phyloP scores from a whole-genome alignment of 352 stramenopile genomes.

The Phytophthora sp. region DNA sequence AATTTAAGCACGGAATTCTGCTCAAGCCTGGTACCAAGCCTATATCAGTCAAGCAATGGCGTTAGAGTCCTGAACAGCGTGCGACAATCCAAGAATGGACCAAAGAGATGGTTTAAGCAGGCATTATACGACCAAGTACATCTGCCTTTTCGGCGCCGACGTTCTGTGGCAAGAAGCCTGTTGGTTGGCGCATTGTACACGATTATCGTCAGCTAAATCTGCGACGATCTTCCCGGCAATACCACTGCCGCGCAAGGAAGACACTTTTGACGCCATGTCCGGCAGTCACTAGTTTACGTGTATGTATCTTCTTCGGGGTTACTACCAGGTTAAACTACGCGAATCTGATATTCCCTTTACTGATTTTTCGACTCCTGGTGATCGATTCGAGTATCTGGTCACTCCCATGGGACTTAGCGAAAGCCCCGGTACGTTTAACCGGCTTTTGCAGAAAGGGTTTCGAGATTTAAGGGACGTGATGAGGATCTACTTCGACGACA shows the following conservation, averaged over 20 bases:
- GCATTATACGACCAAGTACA: slow-evolving; percentile 18
- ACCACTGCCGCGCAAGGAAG: slow-evolving; percentile 4
- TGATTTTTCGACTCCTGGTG: no score
- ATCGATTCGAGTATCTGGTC: no score
- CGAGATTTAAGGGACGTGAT: no score
- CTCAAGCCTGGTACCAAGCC: background rate
- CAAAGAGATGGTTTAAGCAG: slow-evolving; percentile 17
- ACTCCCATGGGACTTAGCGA: background rate
- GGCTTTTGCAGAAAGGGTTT: no score
- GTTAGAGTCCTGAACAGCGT: slow-evolving; percentile 13
- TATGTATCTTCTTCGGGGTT: no score
- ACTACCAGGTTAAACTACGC: no score
- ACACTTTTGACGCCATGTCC: slow-evolving; percentile 11
- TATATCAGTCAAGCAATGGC: slow-evolving; percentile 15
- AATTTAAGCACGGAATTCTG: slow-evolving; percentile 14
- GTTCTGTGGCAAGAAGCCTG: no score
- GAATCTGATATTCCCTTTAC: background rate
- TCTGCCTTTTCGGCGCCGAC: slow-evolving; percentile 8
- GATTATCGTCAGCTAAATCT: slow-evolving; percentile 16
- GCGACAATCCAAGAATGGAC: slow-evolving; percentile 10
- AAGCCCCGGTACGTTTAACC: background rate
- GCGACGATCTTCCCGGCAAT: background rate
- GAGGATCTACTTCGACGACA: no score
- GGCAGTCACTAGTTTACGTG: background rate
- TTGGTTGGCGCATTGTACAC: slow-evolving; percentile 1